Evolutionary conservation across 208 protist genomes (phyloP).

Genomic region (Histomonas meleagridis): DNA sequence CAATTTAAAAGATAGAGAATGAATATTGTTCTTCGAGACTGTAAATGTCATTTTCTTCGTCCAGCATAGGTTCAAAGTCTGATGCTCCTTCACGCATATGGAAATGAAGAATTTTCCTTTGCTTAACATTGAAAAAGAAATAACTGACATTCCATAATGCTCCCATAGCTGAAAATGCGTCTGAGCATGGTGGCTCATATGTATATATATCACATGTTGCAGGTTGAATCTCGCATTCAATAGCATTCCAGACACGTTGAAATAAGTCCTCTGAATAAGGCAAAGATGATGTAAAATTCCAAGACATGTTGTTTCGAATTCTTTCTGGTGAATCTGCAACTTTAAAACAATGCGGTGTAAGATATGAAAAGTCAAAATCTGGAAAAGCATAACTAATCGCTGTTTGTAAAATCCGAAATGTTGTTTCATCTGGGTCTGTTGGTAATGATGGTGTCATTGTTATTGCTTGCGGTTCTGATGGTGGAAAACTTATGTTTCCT

Average conservation of each 20-base stretch:
- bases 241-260: background rate
- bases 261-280: background rate
- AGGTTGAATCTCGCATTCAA: background rate
- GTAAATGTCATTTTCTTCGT: too few relatives aligned
- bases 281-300: background rate
- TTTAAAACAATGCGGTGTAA: background rate
- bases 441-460: background rate
- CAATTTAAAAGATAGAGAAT: too few relatives aligned
- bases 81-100: background rate
- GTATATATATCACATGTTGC: background rate
- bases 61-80: background rate
- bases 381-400: background rate
- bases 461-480: background rate
- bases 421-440: background rate
- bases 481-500: background rate
- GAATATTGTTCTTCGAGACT: too few relatives aligned
- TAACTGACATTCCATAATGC: background rate
- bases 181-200: background rate
- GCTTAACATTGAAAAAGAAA: background rate
- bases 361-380: background rate
- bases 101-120: background rate
- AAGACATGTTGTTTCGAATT: background rate
- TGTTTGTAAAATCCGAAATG: background rate
- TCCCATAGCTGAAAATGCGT: background rate
- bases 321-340: background rate